Evolutionary conservation across 2,329 filamentous ascomycete genomes (phyloP), one percentile per base, ranked within the genome.

Genomic region (Fusarium burgessii): DNA sequence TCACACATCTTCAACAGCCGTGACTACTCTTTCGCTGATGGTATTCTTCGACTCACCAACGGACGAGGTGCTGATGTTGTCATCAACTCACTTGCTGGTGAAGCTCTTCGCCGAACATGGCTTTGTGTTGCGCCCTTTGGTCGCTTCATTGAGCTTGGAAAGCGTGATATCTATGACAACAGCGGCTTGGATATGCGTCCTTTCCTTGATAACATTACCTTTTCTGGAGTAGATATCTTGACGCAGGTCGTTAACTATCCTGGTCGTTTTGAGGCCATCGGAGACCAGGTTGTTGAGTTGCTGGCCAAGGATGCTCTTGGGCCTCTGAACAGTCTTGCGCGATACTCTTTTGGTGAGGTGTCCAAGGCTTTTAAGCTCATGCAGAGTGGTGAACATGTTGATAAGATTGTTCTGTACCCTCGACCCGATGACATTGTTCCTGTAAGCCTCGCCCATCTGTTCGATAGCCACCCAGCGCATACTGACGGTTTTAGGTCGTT

Each of bases 71-170:
- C 83, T 5, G 77, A 83, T 25, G 58, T 82, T 2, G 72, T 82
- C 2, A 66, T 83, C 10, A 82, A 82, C 60, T 79, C 77, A 1
- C 66, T 81, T 0, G 60, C 77, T 1, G 80, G 80, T 4, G 78
- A 81, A 10, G 45, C 63, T 5, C 62, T 83, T 83, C 25, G 79
- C 81, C 4, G 58, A 65, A 8, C 76, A 71, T 47, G 82, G 82
- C 4, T 69, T 72, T 3, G 78, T 82, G 58, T 50, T 15, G 49
- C 49, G n/a, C 49, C 49, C 9, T 51, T 51, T 2, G 49, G 49
- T 17, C 49, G 49, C 7, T 51, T 51, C 18, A 51, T 84, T 1
- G 82, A 83, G 55, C 76, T 83, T 40, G 80, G 78, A 3, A 79
- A 78, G 46, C 49, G 49, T 2, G 49, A 51, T 15, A 51, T 51